phyloP scores from a whole-genome alignment of 371 early-diverging fungal genomes.

The Blakeslea trispora region DNA sequence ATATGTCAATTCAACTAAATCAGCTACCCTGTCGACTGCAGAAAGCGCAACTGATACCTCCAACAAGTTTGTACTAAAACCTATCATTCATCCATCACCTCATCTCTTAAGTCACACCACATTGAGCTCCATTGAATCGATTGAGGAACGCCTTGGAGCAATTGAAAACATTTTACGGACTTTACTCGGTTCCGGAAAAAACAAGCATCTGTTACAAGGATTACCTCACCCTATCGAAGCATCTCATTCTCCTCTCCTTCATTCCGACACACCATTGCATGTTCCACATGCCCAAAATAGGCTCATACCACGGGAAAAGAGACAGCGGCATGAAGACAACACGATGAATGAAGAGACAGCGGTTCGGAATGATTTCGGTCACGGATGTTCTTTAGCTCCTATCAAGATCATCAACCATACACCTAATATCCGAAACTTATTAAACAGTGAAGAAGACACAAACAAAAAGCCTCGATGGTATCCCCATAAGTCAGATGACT shows the following conservation, averaged over 20 bases:
- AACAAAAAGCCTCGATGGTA: constrained; percentile 1
- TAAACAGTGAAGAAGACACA: constrained; percentile 11
- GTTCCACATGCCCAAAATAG: constrained; percentile 22
- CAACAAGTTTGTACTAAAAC: not conserved
- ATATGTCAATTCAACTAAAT: constrained; percentile 12
- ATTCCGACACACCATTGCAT: constrained; percentile 10
- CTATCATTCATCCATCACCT: no score
- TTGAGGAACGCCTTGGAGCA: constrained; percentile 25
- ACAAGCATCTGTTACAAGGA: constrained; percentile 23
- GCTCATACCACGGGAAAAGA: constrained; percentile 19
- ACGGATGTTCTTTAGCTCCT: constrained; percentile 15
- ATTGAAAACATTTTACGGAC: constrained; percentile 31
- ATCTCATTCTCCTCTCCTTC: not conserved
- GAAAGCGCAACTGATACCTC: not conserved
- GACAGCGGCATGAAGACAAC: constrained; percentile 17
- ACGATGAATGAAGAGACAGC: constrained; percentile 2
- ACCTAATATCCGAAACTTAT: constrained; percentile 15
- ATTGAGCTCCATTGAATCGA: constrained; percentile 17
- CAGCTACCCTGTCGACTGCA: not conserved
- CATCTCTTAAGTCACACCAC: no score
- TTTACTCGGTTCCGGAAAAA: constrained; percentile 22
- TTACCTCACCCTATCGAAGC: no score
- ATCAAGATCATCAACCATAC: constrained; percentile 10
- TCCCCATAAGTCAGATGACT: not conserved
- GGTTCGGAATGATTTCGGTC: constrained; percentile 19